Evolutionary conservation across 176 grass and related monocot genomes (phyloP).

Genomic region (Bothriochloa decipiens): DNA sequence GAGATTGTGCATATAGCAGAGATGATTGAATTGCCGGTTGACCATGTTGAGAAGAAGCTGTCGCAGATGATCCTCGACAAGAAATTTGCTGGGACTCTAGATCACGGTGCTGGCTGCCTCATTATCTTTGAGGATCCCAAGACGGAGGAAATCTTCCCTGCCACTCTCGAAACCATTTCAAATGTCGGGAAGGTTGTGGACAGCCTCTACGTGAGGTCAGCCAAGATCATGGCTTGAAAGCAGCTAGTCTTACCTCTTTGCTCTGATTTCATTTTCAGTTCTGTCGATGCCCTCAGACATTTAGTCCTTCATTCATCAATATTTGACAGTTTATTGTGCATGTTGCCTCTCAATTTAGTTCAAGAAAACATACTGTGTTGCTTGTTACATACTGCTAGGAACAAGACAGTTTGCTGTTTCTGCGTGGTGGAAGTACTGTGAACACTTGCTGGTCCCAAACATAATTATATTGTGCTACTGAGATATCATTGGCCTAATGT

Average conservation of each 20-base stretch:
- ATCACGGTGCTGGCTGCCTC: slow-evolving; percentile 84
- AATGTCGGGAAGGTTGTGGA: slow-evolving; percentile 85
- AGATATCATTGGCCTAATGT: not conserved
- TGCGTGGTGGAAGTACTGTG: not conserved
- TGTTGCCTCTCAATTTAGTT: slow-evolving; percentile 1
- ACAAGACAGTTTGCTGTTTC: slow-evolving; percentile 16
- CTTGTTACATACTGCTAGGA: not conserved
- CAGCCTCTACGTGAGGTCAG: slow-evolving; percentile 77
- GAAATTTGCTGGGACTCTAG: slow-evolving; percentile 83
- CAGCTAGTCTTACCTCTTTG: not conserved
- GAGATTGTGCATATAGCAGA: slow-evolving; percentile 73
- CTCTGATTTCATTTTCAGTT: slow-evolving; percentile 34
- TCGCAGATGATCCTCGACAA: slow-evolving; percentile 94
- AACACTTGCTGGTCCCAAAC: not conserved
- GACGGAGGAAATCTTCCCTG: slow-evolving; percentile 77
- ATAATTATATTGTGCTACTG: not conserved
- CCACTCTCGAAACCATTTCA: slow-evolving; percentile 70
- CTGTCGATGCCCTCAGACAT: slow-evolving; percentile 10
- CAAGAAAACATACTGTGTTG: not conserved
- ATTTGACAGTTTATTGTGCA: slow-evolving; percentile 21
- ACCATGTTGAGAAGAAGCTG: slow-evolving; percentile 85
- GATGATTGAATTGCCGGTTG: slow-evolving; percentile 72
- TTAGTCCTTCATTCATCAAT: slow-evolving; percentile 8
- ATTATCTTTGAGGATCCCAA: slow-evolving; percentile 81
- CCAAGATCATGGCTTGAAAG: slow-evolving; percentile 78